Base-by-base conservation (phyloP, 2,329 filamentous ascomycete genomes). In the Trematosphaeria pertusa region DNA sequence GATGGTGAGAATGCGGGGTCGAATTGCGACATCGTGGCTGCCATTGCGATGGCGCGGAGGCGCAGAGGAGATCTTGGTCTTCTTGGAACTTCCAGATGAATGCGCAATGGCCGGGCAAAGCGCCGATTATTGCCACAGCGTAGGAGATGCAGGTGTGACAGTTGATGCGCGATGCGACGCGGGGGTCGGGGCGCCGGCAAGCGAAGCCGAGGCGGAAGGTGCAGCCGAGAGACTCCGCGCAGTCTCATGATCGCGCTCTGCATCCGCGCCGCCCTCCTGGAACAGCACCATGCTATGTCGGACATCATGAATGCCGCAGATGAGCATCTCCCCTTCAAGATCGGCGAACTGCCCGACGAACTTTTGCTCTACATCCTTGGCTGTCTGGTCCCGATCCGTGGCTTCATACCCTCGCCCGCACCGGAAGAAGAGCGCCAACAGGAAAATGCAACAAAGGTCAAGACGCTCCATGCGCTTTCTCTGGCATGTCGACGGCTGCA, bases 1-100 rank as follows among this genome's bases (percentile, higher is more conserved):
- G 7, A 42, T 54, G 44, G 35, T 43, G 50, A 49, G 33, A 59
- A 46, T 43, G 54, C 51, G 56, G 56, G 56, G 54, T 52, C 22
- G 8, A 15, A 58, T 59, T 44, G 54, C 56, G 24, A 28, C 24
- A 28, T 28, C 12, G 24, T 12, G 24, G 24, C 7, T 28, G 8
- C 8, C 24, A n/a, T n/a, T n/a, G 49, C 40, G 20, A 54, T 43
- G 26, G 4, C 20, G n/a, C 12, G 15, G 33, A 22, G 33, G 24
- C 9, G 43, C 36, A 12, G 21, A 30, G 6, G 21, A 46, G 34
- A 35, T 50, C n/a, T n/a, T n/a, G n/a, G n/a, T n/a, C n/a, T n/a
- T n/a, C n/a, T n/a, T n/a, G n/a, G n/a, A n/a, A n/a, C n/a, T n/a
- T n/a, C n/a, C n/a, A n/a, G n/a, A n/a, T n/a, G n/a, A n/a, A n/a